Percentiles rank a stretch among this genome's conserved stretches.
Evolutionary conservation across 2,329 filamentous ascomycete genomes (phyloP).

Genomic region (Madurella fahalii): DNA sequence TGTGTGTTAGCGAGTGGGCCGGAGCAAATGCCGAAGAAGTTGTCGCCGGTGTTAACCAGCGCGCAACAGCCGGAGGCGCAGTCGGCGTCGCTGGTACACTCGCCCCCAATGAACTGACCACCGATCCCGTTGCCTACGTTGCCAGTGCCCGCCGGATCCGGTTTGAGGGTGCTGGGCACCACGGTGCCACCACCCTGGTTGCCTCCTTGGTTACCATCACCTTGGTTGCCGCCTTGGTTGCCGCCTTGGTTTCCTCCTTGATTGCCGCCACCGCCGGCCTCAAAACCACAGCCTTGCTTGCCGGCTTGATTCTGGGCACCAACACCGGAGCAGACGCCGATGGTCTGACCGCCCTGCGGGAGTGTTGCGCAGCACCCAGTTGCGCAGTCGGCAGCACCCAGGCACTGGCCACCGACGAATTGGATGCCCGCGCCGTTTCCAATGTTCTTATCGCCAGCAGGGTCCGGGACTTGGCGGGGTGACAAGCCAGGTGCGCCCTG

Average conservation of each 20-base stretch:
- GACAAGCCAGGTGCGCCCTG: constrained; percentile 22
- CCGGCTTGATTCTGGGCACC: constrained; percentile 31
- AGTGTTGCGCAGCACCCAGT: constrained; percentile 31
- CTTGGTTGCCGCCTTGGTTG: neutral
- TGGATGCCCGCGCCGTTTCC: constrained; percentile 31
- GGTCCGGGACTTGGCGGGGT: constrained; percentile 25
- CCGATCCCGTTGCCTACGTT: constrained; percentile 29
- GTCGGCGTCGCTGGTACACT: constrained; percentile 28
- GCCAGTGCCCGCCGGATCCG: constrained; percentile 31
- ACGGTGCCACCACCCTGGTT: constrained; percentile 3
- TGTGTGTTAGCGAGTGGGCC: constrained; percentile 26
- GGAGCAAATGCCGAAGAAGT: constrained; percentile 28
- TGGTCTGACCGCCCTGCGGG: constrained; percentile 21
- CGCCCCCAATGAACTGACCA: constrained; percentile 30
- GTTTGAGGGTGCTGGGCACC: constrained; percentile 12
- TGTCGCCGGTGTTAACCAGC: constrained; percentile 20
- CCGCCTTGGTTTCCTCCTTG: neutral
- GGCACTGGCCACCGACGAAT: constrained; percentile 35
- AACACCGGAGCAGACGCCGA: constrained; percentile 33
- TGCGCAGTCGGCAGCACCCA: constrained; percentile 31
- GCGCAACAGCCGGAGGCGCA: constrained; percentile 31
- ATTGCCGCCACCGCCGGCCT: constrained; percentile 8
- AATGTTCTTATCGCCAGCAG: constrained; percentile 30
- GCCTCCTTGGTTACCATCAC: neutral
- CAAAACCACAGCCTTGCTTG: constrained; percentile 35